Evolutionary conservation across 2,329 filamentous ascomycete species (phyloP).

Genomic region (Monilinia vaccinii-corymbosi): DNA sequence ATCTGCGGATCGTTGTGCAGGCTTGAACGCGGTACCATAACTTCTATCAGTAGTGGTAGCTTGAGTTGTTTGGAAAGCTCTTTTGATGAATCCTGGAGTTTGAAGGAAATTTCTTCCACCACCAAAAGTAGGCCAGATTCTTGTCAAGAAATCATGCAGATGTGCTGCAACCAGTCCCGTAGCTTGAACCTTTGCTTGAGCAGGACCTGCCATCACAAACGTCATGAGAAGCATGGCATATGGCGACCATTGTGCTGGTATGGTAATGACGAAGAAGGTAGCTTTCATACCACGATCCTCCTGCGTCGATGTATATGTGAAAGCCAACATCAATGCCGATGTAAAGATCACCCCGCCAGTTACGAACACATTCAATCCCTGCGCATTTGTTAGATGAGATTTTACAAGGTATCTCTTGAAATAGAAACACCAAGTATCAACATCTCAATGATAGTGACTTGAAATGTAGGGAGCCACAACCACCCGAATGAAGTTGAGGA

Average conservation of each 20-base stretch:
- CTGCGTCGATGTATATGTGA: constrained; percentile 77
- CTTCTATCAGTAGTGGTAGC: constrained; percentile 39
- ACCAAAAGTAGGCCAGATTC: constrained; percentile 82
- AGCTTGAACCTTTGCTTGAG: constrained; percentile 51
- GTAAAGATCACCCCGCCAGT: constrained; percentile 42
- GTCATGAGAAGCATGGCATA: constrained; percentile 69
- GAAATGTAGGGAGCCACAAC: constrained; percentile 32
- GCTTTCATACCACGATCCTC: constrained; percentile 72
- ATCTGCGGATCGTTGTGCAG: constrained; percentile 23
- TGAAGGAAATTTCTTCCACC: constrained; percentile 68
- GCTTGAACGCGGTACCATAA: constrained; percentile 54
- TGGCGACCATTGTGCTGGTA: constrained; percentile 75
- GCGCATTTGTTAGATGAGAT: constrained; percentile 26
- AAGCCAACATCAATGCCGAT: constrained; percentile 63
- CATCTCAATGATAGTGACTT: constrained; percentile 10
- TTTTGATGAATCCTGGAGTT: constrained; percentile 64
- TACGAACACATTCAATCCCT: constrained; percentile 45
- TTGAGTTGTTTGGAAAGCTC: constrained; percentile 46
- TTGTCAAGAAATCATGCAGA: constrained; percentile 79
- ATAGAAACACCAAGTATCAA: constrained; percentile 12
- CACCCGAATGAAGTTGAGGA: constrained; percentile 29
- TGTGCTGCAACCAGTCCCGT: constrained; percentile 84
- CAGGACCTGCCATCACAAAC: constrained; percentile 55
- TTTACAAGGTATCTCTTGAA: constrained; percentile 12
- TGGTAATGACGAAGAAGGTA: constrained; percentile 72